Percentiles rank a stretch among this genome's conserved stretches.
Evolutionary conservation across 2,329 filamentous ascomycete genomes (phyloP).

Genomic region (Metarhizium robertsii): DNA sequence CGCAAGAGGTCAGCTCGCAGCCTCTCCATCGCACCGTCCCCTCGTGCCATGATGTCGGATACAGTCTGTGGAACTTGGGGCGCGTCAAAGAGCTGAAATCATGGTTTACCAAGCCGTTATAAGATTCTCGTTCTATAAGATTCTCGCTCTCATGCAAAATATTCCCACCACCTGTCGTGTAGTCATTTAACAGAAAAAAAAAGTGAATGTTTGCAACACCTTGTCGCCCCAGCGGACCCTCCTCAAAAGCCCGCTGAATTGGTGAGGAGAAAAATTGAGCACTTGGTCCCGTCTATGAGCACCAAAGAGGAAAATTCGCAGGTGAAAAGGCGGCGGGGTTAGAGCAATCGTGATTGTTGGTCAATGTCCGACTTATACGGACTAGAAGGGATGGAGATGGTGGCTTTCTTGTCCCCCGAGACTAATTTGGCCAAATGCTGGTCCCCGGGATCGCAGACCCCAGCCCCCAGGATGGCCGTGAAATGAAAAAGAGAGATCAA

Average conservation of each 20-base stretch:
- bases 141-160: not conserved
- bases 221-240: not conserved
- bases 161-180: not conserved
- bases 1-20: constrained; percentile 23
- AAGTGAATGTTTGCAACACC: not conserved
- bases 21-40: constrained; percentile 19
- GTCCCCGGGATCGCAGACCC: too few relatives aligned
- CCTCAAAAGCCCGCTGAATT: not conserved
- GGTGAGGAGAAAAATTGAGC: not conserved
- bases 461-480: not conserved
- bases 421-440: not conserved
- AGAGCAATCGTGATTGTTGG: not conserved
- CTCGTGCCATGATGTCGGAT: constrained; percentile 11
- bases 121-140: too few relatives aligned
- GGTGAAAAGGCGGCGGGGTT: too few relatives aligned
- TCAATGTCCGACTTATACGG: constrained; percentile 2
- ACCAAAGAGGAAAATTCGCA: not conserved
- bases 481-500: not conserved
- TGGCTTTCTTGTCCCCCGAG: too few relatives aligned
- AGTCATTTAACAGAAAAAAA: not conserved
- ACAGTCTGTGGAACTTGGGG: not conserved
- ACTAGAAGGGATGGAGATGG: not conserved
- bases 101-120: not conserved
- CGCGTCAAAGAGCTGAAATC: not conserved
- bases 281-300: not conserved